phyloP scores from a whole-genome alignment of 768 basidiomycete species.

The Coprinopsis cinerea region DNA sequence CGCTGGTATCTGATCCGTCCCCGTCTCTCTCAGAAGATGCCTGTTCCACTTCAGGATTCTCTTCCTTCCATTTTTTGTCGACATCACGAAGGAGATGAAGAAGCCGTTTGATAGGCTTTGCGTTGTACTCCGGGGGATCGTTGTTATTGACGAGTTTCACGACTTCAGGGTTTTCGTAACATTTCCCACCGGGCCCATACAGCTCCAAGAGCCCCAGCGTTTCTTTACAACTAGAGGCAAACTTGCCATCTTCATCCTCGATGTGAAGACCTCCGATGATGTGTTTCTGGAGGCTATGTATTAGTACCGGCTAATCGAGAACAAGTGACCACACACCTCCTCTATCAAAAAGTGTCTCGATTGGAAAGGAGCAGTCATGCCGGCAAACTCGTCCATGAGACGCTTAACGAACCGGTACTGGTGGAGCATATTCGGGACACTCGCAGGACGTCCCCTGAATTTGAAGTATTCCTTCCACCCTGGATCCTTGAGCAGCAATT shows the following conservation, averaged over 20 bases:
- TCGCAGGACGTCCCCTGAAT: conserved; percentile 30
- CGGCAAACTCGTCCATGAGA: conserved; percentile 41
- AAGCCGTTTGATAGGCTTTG: conserved; percentile 44
- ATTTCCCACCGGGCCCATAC: conserved; percentile 53
- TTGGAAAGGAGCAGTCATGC: conserved; percentile 35
- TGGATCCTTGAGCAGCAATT: conserved; percentile 36
- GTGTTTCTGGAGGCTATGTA: conserved; percentile 35
- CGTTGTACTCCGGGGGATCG: conserved; percentile 30
- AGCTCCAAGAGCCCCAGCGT: conserved; percentile 42
- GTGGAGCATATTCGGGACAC: conserved; percentile 35
- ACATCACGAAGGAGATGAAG: conserved; percentile 42
- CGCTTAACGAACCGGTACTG: conserved; percentile 50
- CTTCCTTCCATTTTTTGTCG: conserved; percentile 39
- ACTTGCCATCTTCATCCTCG: conserved; percentile 17
- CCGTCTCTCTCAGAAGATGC: too few species aligned
- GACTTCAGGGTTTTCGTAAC: conserved; percentile 43
- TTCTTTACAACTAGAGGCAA: conserved; percentile 38
- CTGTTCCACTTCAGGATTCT: conserved; percentile 19
- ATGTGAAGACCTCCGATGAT: conserved; percentile 47
- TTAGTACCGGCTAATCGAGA: conserved; percentile 3
- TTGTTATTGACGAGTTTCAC: conserved; percentile 45
- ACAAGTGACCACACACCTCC: conserved; percentile 30
- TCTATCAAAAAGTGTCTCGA: conserved; percentile 30
- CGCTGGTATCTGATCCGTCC: not conserved
- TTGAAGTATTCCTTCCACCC: conserved; percentile 9